Base-by-base conservation (phyloP, 495 filamentous ascomycete genomes). In the Echria macrotheca region DNA sequence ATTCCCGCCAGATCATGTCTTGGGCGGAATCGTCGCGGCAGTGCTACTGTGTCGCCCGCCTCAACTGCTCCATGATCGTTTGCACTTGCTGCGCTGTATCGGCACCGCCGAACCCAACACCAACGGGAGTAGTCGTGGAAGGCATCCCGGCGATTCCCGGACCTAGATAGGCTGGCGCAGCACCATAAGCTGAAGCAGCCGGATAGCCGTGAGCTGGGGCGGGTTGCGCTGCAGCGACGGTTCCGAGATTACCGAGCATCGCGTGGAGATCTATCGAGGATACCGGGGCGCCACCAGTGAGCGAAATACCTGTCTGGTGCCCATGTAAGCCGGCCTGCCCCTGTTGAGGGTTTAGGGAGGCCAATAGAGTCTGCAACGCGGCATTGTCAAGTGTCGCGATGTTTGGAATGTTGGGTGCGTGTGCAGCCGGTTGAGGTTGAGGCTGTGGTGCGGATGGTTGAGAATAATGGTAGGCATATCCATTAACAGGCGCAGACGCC, bases 341-440 rank as follows among this genome's bases (percentile, higher is more conserved):
- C 65, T 68, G 55, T 69, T 73, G 75, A n/a, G 71, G 64, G 15
- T 78, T 72, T 32, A 86, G 69, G 5, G 79, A 77, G 3, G 80
- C 79, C 14, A 96, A 58, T 14, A 95, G 78, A 23, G 81, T 82
- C 57, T 89, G 84, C 2, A 96, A 69, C 6, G 81, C 78, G 11
- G 79, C 72, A 19, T 84, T 78, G 56, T 95, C 86, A 11, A 95
- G 69, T 3, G 59, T 73, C 18, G 85, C 72, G 24, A 84, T 54
- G 45, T 69, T 76, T 10, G 76, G 70, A 11, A 85, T 61, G 49
- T 81, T 81, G 18, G 71, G 66, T 5, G 66, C 57, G 14, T 51
- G 50, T 18, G 55, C 64, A 46, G 72, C 61, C 36, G 70, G 57
- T 11, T 66, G 57, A 45, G 74, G 71, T 22, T 67, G 64, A 6